These are phyloP conservation scores for Drechslerella stenobrocha DNA, from an alignment of 2,329 filamentous ascomycete genomes.

Conservation along the genomic window DNA sequence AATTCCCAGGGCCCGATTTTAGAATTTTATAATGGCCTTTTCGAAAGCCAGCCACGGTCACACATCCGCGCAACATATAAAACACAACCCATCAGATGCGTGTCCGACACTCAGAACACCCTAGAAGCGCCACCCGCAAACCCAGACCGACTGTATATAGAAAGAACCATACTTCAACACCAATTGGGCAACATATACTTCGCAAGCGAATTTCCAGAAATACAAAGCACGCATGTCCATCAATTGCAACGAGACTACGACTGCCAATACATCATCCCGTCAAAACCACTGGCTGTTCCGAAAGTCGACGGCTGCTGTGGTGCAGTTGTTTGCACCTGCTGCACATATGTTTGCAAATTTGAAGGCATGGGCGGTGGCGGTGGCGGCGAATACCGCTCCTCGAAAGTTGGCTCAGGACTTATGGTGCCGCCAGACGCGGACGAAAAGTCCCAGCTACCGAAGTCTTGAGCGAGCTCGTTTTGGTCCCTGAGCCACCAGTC, in stretches of 20 bases:
- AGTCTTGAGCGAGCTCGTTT: conserved; percentile 64
- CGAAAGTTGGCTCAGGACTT: conserved; percentile 34
- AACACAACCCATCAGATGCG: no score
- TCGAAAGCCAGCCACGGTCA: no score
- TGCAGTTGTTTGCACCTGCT: conserved; percentile 24
- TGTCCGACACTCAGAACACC: not conserved
- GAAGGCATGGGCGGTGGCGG: conserved; percentile 17
- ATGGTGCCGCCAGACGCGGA: conserved; percentile 37
- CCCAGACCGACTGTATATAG: no score
- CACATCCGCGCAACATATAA: no score
- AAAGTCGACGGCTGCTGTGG: conserved; percentile 29
- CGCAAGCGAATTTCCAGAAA: not conserved
- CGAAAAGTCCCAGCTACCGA: conserved; percentile 56
- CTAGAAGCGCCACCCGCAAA: no score
- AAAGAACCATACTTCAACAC: no score
- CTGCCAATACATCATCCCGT: conserved; percentile 36
- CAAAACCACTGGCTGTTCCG: conserved; percentile 3
- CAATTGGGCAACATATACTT: no score
- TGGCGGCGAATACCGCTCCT: conserved; percentile 37
- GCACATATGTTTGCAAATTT: conserved; percentile 32
- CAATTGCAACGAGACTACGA: not conserved
- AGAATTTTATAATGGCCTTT: no score
- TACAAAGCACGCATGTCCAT: not conserved
- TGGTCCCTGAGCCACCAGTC: conserved; percentile 70
- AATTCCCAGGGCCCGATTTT: no score